phyloP scores from a whole-genome alignment of 129 eudicot genomes.

The Kitagawia praeruptora region DNA sequence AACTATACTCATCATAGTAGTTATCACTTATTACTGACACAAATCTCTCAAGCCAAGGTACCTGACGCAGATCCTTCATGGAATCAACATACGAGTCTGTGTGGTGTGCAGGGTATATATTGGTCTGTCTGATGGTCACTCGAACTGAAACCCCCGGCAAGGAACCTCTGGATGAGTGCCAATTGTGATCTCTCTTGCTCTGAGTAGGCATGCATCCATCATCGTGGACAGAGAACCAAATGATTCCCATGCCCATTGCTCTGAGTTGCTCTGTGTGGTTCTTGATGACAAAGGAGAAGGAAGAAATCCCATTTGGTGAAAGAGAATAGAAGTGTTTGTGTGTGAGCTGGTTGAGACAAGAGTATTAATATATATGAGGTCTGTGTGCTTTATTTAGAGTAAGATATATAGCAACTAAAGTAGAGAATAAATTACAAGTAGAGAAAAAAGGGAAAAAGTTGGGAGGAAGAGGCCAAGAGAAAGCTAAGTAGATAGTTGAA shows the following conservation, averaged over 20 bases:
- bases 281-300: slow-evolving; percentile 10
- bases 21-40: slow-evolving; percentile 85
- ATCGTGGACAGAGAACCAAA: slow-evolving; percentile 58
- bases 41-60: slow-evolving; percentile 98
- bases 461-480: neutral
- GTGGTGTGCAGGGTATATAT: slow-evolving; percentile 60
- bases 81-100: slow-evolving; percentile 71
- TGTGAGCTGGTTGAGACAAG: neutral
- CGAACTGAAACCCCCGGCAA: slow-evolving; percentile 69
- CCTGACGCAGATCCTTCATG: slow-evolving; percentile 94
- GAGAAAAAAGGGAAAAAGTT: neutral
- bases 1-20: slow-evolving; percentile 49
- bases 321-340: neutral
- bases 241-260: slow-evolving; percentile 88
- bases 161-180: slow-evolving; percentile 83
- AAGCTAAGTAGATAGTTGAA: neutral
- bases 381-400: neutral
- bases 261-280: too few relatives aligned
- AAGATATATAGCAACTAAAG: neutral
- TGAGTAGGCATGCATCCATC: slow-evolving; percentile 84
- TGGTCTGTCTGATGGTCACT: slow-evolving; percentile 58
- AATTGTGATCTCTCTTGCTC: slow-evolving; percentile 95
- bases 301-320: slow-evolving; percentile 1
- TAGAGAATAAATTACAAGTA: neutral
- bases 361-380: neutral